phyloP scores from a whole-genome alignment of 164 flowering plant species.

The Paratinospora sagittata region DNA sequence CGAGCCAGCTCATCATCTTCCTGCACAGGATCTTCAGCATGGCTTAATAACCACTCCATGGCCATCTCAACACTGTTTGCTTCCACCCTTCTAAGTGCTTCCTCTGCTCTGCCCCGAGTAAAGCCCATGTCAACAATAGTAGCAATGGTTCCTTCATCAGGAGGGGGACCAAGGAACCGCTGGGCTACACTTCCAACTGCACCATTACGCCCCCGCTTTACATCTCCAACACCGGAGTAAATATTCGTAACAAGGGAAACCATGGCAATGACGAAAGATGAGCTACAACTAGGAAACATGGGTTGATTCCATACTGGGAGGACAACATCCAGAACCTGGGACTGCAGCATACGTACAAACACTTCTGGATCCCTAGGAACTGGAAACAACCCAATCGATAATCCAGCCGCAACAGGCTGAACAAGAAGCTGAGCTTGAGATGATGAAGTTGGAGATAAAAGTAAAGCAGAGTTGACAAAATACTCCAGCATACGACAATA shows the following conservation, averaged over 20 bases:
- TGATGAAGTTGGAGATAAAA: constrained; percentile 60
- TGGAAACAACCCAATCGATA: constrained; percentile 81
- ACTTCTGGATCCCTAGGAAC: constrained; percentile 84
- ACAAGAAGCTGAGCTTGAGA: constrained; percentile 81
- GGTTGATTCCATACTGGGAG: constrained; percentile 93
- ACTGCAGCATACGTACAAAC: constrained; percentile 78
- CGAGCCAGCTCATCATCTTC: constrained; percentile 96
- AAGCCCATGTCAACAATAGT: constrained; percentile 97
- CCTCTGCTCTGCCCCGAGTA: constrained; percentile 87
- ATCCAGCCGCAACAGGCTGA: constrained; percentile 80
- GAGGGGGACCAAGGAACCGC: constrained; percentile 62
- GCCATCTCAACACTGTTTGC: constrained; percentile 96
- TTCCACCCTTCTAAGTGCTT: constrained; percentile 74
- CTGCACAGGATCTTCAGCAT: constrained; percentile 87
- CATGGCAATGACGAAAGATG: constrained; percentile 52
- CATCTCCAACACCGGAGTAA: constrained; percentile 79
- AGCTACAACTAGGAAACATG: constrained; percentile 63
- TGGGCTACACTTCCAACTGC: constrained; percentile 44
- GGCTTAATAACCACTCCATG: constrained; percentile 92
- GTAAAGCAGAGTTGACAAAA: constrained; percentile 73
- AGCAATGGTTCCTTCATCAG: constrained; percentile 77
- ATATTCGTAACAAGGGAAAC: constrained; percentile 65
- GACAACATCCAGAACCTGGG: constrained; percentile 79
- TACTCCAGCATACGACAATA: constrained; percentile 71
- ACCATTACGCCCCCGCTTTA: constrained; percentile 50